phyloP scores from a whole-genome alignment of 306 rosid species.

The Senna tora region DNA sequence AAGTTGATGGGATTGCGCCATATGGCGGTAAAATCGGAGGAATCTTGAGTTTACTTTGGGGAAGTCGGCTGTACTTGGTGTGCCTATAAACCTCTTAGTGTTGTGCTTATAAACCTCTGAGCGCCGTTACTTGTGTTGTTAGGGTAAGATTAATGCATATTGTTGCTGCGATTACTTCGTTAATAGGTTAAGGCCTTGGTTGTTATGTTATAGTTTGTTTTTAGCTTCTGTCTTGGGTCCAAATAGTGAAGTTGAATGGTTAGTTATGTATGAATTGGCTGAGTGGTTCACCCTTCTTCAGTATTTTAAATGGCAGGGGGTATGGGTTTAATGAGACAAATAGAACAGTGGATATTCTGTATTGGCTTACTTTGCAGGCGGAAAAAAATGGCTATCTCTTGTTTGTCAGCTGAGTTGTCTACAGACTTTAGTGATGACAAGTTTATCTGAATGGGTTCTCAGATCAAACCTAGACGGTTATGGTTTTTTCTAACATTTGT shows the following conservation, averaged over 20 bases:
- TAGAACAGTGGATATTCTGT: neutral
- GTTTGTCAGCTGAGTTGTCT: neutral
- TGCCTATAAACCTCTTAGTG: neutral
- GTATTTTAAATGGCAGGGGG: neutral
- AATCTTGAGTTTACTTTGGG: neutral
- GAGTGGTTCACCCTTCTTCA: neutral
- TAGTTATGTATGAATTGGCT: neutral
- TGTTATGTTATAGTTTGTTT: neutral
- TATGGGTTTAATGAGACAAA: neutral
- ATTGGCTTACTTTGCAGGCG: neutral
- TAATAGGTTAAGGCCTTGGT: too few relatives aligned
- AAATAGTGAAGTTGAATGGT: neutral
- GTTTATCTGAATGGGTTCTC: neutral
- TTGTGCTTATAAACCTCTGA: neutral
- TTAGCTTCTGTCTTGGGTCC: neutral
- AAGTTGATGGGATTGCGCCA: neutral
- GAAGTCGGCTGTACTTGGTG: neutral
- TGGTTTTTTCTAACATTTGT: neutral
- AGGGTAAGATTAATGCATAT: neutral
- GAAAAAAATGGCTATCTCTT: neutral
- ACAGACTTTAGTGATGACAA: neutral
- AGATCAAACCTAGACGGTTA: neutral
- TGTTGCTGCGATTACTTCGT: slow-evolving; percentile 9
- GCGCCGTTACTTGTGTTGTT: neutral
- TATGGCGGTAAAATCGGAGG: neutral